Evolutionary conservation across 1,284 basidiomycete species (phyloP).

Genomic region (Pseudozyma hubeiensis): DNA sequence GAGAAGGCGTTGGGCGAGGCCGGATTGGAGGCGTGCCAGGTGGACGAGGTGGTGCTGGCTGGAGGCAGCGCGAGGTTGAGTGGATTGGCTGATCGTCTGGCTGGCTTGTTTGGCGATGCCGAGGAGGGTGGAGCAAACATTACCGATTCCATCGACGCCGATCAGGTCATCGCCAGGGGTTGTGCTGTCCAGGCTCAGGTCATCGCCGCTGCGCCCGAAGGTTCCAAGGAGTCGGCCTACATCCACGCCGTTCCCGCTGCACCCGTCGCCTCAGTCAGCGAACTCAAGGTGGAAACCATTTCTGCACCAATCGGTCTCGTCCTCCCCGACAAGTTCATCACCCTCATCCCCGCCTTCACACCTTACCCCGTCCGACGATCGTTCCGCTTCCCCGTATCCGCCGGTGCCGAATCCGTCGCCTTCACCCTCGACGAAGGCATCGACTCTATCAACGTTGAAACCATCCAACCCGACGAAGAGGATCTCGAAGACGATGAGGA

Average conservation of each 20-base stretch:
- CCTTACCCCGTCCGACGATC: conserved; percentile 82
- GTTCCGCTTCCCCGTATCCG: conserved; percentile 72
- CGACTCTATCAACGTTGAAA: conserved; percentile 80
- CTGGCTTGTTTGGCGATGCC: conserved; percentile 78
- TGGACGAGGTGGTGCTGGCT: conserved; percentile 86
- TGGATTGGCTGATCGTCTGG: conserved; percentile 82
- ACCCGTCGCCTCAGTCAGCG: conserved; percentile 70
- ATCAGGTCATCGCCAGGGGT: conserved; percentile 87
- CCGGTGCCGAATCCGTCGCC: conserved; percentile 68
- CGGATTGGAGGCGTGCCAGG: conserved; percentile 78
- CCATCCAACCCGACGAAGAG: conserved; percentile 49
- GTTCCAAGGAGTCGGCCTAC: conserved; percentile 53
- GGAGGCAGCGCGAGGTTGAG: conserved; percentile 88
- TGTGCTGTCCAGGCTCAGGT: conserved; percentile 83
- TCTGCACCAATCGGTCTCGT: conserved; percentile 79
- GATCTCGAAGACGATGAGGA: conserved; percentile 71
- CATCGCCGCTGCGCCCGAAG: conserved; percentile 56
- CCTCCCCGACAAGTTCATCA: conserved; percentile 74
- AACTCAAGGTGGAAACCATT: conserved; percentile 50
- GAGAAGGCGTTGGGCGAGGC: conserved; percentile 76
- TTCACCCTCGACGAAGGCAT: conserved; percentile 90
- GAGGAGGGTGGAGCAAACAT: conserved; percentile 73
- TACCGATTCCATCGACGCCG: conserved; percentile 80
- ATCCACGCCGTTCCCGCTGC: conserved; percentile 48
- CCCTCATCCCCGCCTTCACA: conserved; percentile 66